These are phyloP conservation scores for Porogramme epimiltina DNA, from an alignment of 1,284 basidiomycete species.

Conservation along the genomic window DNA sequence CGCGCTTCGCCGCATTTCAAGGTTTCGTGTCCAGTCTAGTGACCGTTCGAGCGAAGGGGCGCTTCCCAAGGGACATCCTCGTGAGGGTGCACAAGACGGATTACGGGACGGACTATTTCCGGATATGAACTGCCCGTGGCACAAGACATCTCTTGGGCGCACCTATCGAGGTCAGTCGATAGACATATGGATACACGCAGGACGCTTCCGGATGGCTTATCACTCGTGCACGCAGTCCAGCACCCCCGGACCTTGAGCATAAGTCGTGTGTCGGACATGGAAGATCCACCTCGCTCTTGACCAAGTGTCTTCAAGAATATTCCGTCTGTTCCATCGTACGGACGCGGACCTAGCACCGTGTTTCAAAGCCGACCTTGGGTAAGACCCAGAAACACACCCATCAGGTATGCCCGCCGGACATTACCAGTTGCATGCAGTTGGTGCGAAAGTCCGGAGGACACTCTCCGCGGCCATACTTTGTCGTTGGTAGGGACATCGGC, in stretches of 20 bases:
- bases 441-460: too few species aligned
- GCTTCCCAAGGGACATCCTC: background rate
- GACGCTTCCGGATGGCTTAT: conserved; percentile 15
- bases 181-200: conserved; percentile 12
- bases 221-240: conserved; percentile 13
- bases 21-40: background rate
- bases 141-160: background rate
- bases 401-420: conserved; percentile 17
- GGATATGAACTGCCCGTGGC: conserved; percentile 11
- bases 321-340: conserved; percentile 12
- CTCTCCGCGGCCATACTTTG: too few species aligned
- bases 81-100: conserved; percentile 7
- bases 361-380: background rate
- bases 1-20: background rate
- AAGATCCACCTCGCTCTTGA: conserved; percentile 7
- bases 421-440: too few species aligned
- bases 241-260: conserved; percentile 13
- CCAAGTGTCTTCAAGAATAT: conserved; percentile 10
- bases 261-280: conserved; percentile 11
- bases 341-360: conserved; percentile 4
- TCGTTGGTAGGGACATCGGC: background rate
- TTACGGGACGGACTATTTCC: conserved; percentile 7
- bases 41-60: background rate
- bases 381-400: conserved; percentile 16
- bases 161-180: conserved; percentile 15